A percentile compares a stretch with the other conserved stretches of the same genome.
These are phyloP conservation scores for Epichloe sylvatica DNA, from an alignment of 2,329 filamentous ascomycete genomes.

Conservation along the genomic window DNA sequence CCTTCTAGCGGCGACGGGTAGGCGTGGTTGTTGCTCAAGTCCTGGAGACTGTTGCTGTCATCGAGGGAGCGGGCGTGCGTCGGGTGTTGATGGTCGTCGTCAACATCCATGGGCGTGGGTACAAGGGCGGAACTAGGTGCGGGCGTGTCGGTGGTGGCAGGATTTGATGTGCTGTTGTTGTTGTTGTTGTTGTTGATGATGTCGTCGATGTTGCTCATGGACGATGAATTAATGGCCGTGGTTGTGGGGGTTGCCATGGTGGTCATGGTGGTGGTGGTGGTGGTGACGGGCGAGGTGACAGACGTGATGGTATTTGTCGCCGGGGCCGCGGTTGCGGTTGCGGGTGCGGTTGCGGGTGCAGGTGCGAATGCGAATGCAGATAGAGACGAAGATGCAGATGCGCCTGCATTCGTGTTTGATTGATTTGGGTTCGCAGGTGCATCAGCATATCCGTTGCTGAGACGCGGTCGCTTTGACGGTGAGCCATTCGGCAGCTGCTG, in stretches of 20 bases:
- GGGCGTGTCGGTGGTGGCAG: not conserved
- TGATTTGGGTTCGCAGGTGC: slow-evolving; percentile 20
- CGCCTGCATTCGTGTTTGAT: slow-evolving; percentile 13
- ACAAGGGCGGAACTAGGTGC: slow-evolving; percentile 26
- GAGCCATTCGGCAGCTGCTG: slow-evolving; percentile 36
- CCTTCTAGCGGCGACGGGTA: slow-evolving; percentile 51
- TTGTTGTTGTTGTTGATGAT: slow-evolving; percentile 25
- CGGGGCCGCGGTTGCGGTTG: slow-evolving; percentile 12
- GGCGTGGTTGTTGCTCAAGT: slow-evolving; percentile 35
- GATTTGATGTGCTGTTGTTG: slow-evolving; percentile 20
- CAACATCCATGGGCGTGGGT: slow-evolving; percentile 46
- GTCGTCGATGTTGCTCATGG: not conserved
- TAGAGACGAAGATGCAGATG: slow-evolving; percentile 13
- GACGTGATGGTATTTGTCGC: slow-evolving; percentile 17
- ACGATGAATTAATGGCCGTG: not conserved
- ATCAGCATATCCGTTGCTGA: slow-evolving; percentile 50
- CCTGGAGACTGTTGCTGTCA: slow-evolving; percentile 16
- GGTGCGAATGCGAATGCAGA: slow-evolving; percentile 7
- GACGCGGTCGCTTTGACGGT: slow-evolving; percentile 42
- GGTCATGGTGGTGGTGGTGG: not conserved
- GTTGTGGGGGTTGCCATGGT: too few relatives aligned
- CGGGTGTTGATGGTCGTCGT: slow-evolving; percentile 24
- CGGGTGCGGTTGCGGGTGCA: slow-evolving; percentile 20
- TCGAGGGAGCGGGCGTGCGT: slow-evolving; percentile 7
- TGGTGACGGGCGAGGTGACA: not conserved